Evolutionary conservation across 1,139 yeast species (phyloP).

Genomic region (Saccharomyces hybrid): DNA sequence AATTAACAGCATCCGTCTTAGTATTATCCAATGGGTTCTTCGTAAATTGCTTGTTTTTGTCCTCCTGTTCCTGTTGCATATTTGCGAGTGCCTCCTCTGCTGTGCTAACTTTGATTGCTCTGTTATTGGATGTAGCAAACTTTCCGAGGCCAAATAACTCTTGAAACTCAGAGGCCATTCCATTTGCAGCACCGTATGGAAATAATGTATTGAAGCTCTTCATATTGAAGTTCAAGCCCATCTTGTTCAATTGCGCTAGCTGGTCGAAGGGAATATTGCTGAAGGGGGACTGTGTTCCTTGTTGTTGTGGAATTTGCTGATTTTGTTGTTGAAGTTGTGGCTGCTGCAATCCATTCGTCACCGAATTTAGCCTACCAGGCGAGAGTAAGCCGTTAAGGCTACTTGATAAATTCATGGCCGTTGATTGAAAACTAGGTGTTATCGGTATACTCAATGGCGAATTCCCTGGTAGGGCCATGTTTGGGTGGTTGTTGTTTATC

Average conservation of each 20-base stretch:
- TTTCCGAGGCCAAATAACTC: slow-evolving; percentile 23
- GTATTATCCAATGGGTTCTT: slow-evolving; percentile 6
- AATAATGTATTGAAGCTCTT: slow-evolving; percentile 3
- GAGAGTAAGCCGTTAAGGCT: slow-evolving; percentile 6
- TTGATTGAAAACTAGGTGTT: slow-evolving; percentile 5
- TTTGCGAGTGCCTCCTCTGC: slow-evolving; percentile 22
- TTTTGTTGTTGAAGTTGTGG: slow-evolving; percentile 2
- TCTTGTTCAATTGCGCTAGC: slow-evolving; percentile 2
- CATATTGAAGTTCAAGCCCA: slow-evolving; percentile 2
- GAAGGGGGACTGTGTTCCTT: neutral
- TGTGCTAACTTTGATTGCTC: slow-evolving; percentile 13
- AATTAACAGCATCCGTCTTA: slow-evolving; percentile 5
- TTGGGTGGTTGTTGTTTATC: neutral
- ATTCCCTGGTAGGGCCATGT: neutral
- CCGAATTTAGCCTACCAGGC: slow-evolving; percentile 7
- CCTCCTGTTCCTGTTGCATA: slow-evolving; percentile 25
- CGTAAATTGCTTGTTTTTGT: neutral
- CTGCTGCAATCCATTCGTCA: slow-evolving; percentile 1
- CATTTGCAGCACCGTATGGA: slow-evolving; percentile 26
- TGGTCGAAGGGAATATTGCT: neutral
- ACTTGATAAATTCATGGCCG: slow-evolving; percentile 8
- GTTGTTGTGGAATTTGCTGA: slow-evolving; percentile 4
- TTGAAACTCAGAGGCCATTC: slow-evolving; percentile 28
- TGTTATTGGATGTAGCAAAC: slow-evolving; percentile 3
- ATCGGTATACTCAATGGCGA: neutral